phyloP scores from a whole-genome alignment of 202 grass and related monocot genomes.

The Brachypodium distachyon region DNA sequence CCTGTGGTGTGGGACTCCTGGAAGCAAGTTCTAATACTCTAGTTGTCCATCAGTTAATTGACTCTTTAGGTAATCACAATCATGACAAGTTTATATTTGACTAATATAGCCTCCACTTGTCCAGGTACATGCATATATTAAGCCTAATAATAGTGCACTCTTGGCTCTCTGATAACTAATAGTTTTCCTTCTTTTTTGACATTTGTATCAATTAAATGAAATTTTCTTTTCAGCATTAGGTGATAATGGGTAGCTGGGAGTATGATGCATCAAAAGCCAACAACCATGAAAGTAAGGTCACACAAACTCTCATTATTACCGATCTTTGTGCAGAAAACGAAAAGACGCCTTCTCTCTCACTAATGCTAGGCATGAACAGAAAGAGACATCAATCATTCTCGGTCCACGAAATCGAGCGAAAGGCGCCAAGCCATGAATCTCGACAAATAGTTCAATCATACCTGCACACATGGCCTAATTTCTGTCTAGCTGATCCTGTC shows the following conservation, averaged over 20 bases:
- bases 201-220: neutral
- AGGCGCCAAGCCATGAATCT: slow-evolving; percentile 12
- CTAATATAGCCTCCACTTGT: neutral
- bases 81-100: neutral
- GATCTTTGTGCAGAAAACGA: slow-evolving; percentile 20
- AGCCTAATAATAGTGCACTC: neutral
- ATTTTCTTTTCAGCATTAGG: slow-evolving; percentile 1
- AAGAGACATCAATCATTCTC: slow-evolving; percentile 21
- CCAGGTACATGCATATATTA: neutral
- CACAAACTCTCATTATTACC: slow-evolving; percentile 29
- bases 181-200: neutral
- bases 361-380: slow-evolving; percentile 9
- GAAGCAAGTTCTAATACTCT: neutral
- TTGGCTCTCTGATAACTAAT: neutral
- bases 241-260: neutral
- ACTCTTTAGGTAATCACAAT: neutral
- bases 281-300: slow-evolving; percentile 22
- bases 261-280: slow-evolving; percentile 25
- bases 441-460: slow-evolving; percentile 9
- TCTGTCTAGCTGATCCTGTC: slow-evolving; percentile 17
- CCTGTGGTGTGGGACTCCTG: neutral
- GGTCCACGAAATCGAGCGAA: slow-evolving; percentile 12
- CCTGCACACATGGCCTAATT: slow-evolving; percentile 15
- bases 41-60: neutral
- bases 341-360: neutral